Evolutionary conservation across 768 basidiomycete species (phyloP).

Genomic region (Podaxis sp.): DNA sequence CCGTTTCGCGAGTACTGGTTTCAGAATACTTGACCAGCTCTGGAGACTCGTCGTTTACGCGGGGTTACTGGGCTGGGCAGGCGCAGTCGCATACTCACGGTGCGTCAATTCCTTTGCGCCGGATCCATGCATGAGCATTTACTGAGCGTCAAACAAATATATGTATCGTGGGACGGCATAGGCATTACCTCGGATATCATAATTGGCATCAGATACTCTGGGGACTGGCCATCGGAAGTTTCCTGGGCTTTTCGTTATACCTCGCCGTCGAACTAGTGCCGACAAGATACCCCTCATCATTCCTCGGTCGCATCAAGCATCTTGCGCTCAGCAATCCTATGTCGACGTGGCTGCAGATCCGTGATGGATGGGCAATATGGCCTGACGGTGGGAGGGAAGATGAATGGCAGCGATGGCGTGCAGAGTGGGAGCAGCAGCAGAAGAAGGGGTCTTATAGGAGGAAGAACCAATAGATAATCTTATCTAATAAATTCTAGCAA

Average conservation of each 20-base stretch:
- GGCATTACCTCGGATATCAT: slow-evolving; percentile 75
- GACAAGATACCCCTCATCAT: slow-evolving; percentile 46
- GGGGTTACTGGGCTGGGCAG: slow-evolving; percentile 55
- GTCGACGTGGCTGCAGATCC: slow-evolving; percentile 63
- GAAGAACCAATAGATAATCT: background rate
- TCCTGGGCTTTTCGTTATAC: slow-evolving; percentile 57
- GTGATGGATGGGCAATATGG: slow-evolving; percentile 85
- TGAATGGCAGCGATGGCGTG: slow-evolving; percentile 71
- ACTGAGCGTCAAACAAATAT: background rate
- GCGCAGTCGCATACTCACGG: slow-evolving; percentile 78
- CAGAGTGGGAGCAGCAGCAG: slow-evolving; percentile 48
- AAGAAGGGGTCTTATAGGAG: background rate
- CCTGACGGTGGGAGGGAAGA: slow-evolving; percentile 71
- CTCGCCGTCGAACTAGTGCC: slow-evolving; percentile 60
- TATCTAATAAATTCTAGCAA: background rate
- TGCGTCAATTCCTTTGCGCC: slow-evolving; percentile 27
- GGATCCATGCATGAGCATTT: background rate
- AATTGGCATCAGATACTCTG: slow-evolving; percentile 70
- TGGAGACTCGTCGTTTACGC: slow-evolving; percentile 49
- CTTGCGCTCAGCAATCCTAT: slow-evolving; percentile 57
- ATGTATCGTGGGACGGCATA: slow-evolving; percentile 24
- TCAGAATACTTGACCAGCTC: slow-evolving; percentile 45
- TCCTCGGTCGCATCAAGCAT: slow-evolving; percentile 48
- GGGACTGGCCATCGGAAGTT: slow-evolving; percentile 67
- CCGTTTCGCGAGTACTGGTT: slow-evolving; percentile 57